Base-by-base conservation (phyloP, 1,284 basidiomycete genomes). In the Cronartium ribicola region DNA sequence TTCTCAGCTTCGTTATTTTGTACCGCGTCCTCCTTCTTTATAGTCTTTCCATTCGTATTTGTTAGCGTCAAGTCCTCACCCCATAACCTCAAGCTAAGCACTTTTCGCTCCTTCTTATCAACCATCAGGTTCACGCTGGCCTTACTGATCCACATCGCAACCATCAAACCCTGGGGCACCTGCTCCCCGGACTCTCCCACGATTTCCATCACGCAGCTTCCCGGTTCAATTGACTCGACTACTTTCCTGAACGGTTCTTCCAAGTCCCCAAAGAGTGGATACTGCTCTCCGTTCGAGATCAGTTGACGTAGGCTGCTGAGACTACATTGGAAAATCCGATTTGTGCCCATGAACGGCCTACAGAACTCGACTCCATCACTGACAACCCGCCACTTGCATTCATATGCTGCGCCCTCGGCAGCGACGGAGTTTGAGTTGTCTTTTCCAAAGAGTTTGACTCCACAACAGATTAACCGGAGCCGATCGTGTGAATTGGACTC, bases 41-140 rank as follows among this genome's bases (percentile, higher is more conserved):
- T 51, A 51, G 5, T 20, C 22, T 51, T 37, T 67, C 22, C 51
- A 17, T 65, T 66, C 67, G 37, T 81, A 3, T 85, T 87, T 37
- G 84, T 84, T 4, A 84, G 82, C 0, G 88, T 90, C 67, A 91
- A 83, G 78, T 92, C 91, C 74, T 86, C 84, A 4, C 87, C 89
- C 78, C 89, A 93, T n/a, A 93, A 82, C 5, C 91, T 87, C 68
- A 91, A 81, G 77, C 89, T 90, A 78, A 92, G 81, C 0, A 91
- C 91, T 92, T 88, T 91, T 83, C 96, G 96, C 44, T 92, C 91
- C 79, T 90, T 90, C 82, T 96, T 97, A 82, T 96, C 92, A 75
- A 95, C 88, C 90, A 97, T 93, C 73, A 96, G 84, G 4, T 89
- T 88, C 74, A 94, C 82, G 1, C 91, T 93, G 17, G 88, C 87